Percentiles rank a stretch among this genome's conserved stretches.
These are phyloP conservation scores for Forsythia viridissima DNA, from an alignment of 257 asterid species.

Conservation along the genomic window DNA sequence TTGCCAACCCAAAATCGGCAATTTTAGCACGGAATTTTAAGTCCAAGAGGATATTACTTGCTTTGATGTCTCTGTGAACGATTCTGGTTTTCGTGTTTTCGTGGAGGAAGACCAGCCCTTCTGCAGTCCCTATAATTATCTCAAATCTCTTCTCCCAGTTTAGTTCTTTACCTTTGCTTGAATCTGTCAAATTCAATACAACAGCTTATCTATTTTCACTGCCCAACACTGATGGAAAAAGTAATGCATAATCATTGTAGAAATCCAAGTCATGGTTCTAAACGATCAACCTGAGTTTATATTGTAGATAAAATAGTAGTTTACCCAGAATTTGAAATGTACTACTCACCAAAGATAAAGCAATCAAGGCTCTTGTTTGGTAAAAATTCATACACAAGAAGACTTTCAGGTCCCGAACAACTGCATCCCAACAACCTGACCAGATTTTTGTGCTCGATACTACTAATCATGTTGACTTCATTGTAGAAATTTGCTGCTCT, in stretches of 20 bases:
- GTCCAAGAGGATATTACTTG: constrained; percentile 71
- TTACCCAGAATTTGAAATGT: background rate
- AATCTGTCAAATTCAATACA: constrained; percentile 42
- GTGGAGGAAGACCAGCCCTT: constrained; percentile 75
- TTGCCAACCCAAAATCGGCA: constrained; percentile 82
- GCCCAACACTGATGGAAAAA: background rate
- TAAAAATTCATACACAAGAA: constrained; percentile 77
- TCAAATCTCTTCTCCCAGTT: constrained; percentile 73
- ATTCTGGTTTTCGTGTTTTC: constrained; percentile 65
- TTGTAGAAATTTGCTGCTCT: constrained; percentile 91
- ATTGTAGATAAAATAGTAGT: too few species aligned
- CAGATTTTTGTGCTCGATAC: constrained; percentile 83
- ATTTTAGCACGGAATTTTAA: constrained; percentile 63
- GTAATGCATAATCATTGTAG: background rate
- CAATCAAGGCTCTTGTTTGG: constrained; percentile 78
- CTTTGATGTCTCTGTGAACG: constrained; percentile 78
- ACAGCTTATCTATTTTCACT: background rate
- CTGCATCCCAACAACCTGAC: constrained; percentile 88
- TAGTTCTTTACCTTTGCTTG: constrained; percentile 55
- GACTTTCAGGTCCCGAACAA: constrained; percentile 89
- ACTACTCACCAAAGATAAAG: constrained; percentile 64
- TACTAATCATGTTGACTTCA: constrained; percentile 86
- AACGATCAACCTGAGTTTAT: background rate
- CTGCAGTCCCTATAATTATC: constrained; percentile 73
- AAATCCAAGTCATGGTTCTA: too few species aligned